A percentile compares a stretch with the other conserved stretches of the same genome.
Evolutionary conservation across 768 basidiomycete genomes (phyloP).

Genomic region (Dacryopinax spathularia): DNA sequence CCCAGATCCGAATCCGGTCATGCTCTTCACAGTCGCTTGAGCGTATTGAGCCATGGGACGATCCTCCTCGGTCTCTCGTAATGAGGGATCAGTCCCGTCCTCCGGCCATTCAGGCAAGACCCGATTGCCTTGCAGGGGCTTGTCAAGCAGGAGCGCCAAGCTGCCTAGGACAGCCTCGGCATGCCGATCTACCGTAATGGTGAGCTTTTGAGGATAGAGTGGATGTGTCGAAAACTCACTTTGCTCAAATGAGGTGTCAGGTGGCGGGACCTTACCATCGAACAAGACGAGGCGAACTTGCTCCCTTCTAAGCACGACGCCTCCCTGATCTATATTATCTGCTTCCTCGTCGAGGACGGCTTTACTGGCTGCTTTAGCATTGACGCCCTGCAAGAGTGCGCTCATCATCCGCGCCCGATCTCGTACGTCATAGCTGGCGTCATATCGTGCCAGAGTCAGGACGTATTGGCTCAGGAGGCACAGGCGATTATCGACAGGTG

Average conservation of each 20-base stretch:
- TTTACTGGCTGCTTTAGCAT: constrained; percentile 15
- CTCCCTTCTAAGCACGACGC: constrained; percentile 67
- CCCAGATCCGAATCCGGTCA: constrained; percentile 25
- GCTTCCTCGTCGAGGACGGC: constrained; percentile 24
- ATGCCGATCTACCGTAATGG: constrained; percentile 5
- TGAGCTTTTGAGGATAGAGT: not conserved
- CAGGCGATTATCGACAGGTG: constrained; percentile 35
- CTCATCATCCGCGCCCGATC: constrained; percentile 74
- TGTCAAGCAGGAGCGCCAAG: constrained; percentile 46
- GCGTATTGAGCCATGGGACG: constrained; percentile 19
- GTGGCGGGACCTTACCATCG: constrained; percentile 47
- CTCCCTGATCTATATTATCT: constrained; percentile 37
- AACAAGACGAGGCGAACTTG: constrained; percentile 71
- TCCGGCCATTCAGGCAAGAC: constrained; percentile 78
- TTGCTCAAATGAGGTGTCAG: constrained; percentile 16
- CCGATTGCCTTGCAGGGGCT: constrained; percentile 36
- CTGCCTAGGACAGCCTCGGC: constrained; percentile 42
- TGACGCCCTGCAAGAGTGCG: constrained; percentile 48
- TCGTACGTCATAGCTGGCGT: constrained; percentile 75
- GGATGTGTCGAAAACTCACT: not conserved
- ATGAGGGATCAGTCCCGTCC: constrained; percentile 58
- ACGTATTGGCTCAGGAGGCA: constrained; percentile 51
- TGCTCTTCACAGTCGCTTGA: constrained; percentile 7
- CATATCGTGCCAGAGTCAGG: constrained; percentile 75
- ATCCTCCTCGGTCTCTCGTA: constrained; percentile 43